Percentiles rank a stretch among this genome's conserved stretches.
Evolutionary conservation across 179 eudicot genomes (phyloP).

Genomic region (Nepenthes alata): DNA sequence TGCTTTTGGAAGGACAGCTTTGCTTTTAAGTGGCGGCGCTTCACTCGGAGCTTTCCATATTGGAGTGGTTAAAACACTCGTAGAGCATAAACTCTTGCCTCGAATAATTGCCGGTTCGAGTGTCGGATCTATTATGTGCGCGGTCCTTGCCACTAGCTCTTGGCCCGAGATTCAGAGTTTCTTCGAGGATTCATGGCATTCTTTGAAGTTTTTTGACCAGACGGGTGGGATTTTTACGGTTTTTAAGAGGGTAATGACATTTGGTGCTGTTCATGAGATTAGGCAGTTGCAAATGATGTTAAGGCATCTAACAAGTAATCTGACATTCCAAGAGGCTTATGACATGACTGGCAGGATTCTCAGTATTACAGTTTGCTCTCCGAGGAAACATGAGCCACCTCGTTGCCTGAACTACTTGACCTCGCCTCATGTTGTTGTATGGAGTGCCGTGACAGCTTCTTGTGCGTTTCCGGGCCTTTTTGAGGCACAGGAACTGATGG

Average conservation of each 20-base stretch:
- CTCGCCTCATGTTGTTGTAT: constrained; percentile 93
- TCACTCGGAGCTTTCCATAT: constrained; percentile 86
- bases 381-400: constrained; percentile 92
- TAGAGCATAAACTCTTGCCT: constrained; percentile 83
- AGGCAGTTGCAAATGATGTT: constrained; percentile 71
- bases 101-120: constrained; percentile 89
- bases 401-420: constrained; percentile 91
- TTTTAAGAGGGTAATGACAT: constrained; percentile 61
- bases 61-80: constrained; percentile 86
- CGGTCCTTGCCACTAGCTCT: constrained; percentile 77
- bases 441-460: constrained; percentile 99
- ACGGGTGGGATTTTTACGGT: constrained; percentile 70
- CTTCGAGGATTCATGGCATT: constrained; percentile 83
- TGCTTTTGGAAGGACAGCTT: constrained; percentile 93
- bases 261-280: constrained; percentile 85
- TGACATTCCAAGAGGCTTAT: constrained; percentile 92
- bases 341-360: constrained; percentile 90
- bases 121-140: constrained; percentile 88
- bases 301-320: constrained; percentile 64
- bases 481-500: constrained; percentile 98
- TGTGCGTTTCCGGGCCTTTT: constrained; percentile 98
- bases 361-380: constrained; percentile 90
- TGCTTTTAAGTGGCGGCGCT: constrained; percentile 95
- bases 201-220: constrained; percentile 83
- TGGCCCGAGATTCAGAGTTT: constrained; percentile 97